Percentiles rank a stretch among this genome's conserved stretches.
These are phyloP conservation scores for Henningerozyma blattae DNA, from an alignment of 805 yeast genomes.

Conservation along the genomic window DNA sequence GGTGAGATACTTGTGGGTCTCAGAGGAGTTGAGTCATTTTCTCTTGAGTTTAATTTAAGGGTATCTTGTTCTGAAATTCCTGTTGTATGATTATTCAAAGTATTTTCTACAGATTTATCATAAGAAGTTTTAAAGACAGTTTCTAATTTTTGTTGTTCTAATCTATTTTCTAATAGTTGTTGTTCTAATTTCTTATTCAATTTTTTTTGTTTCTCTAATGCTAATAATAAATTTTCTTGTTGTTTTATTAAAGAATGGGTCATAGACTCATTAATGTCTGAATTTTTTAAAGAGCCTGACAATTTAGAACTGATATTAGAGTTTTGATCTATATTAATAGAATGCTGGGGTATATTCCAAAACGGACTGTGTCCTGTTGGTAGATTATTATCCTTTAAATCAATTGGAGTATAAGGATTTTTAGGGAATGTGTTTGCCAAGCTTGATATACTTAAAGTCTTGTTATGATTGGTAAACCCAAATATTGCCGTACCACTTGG, in stretches of 20 bases:
- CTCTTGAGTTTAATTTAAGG: too few relatives aligned
- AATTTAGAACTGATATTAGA: too few relatives aligned
- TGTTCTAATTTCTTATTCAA: slow-evolving; percentile 20
- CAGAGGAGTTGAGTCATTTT: slow-evolving; percentile 4
- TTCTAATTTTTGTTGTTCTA: slow-evolving; percentile 20
- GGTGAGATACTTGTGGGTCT: slow-evolving; percentile 2
- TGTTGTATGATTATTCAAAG: too few relatives aligned
- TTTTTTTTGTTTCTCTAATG: slow-evolving; percentile 21
- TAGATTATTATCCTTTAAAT: too few relatives aligned
- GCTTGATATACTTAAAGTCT: slow-evolving; percentile 28
- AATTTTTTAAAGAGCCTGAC: too few relatives aligned
- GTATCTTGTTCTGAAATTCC: too few relatives aligned
- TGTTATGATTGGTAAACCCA: slow-evolving; percentile 56
- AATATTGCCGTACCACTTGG: slow-evolving; percentile 74
- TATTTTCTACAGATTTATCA: neutral
- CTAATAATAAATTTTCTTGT: slow-evolving; percentile 21
- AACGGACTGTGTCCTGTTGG: too few relatives aligned
- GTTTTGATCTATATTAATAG: too few relatives aligned
- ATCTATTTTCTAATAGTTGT: slow-evolving; percentile 17
- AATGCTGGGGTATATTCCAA: too few relatives aligned
- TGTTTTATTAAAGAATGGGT: slow-evolving; percentile 11
- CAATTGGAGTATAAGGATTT: too few relatives aligned
- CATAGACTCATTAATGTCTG: neutral
- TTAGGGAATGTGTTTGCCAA: too few relatives aligned
- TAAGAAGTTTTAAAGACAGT: slow-evolving; percentile 5